Base-by-base conservation (phyloP, 495 filamentous ascomycete species). In the Lophiostoma macrostomum region DNA sequence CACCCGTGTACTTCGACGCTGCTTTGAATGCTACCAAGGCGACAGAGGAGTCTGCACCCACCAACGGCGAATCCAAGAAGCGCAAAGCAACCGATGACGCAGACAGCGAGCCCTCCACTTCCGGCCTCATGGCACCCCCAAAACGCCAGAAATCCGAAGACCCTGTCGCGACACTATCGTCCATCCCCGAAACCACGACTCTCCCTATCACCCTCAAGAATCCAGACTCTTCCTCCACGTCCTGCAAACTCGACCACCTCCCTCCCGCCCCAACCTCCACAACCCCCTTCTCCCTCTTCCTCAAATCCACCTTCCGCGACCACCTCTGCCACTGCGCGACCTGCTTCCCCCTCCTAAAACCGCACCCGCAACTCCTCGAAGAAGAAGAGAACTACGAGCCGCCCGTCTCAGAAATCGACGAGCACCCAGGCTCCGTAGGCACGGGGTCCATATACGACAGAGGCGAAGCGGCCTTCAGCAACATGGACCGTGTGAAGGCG, bases 301-400 rank as follows among this genome's bases (percentile, higher is more conserved):
- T 91, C 51, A 79, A 78, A 57, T 69, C 79, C 42, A 70, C 77
- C 66, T 97, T 96, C 80, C 85, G 90, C 61, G 73, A 82, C 30
- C 73, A 78, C 27, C 67, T 85, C 64, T 98, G 93, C 74, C 89
- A 76, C 56, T 97, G 93, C 69, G 61, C 81, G 31, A 68, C 73
- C 1, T 95, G 89, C 71, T 96, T 86, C 73, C 83, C 86, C 0
- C 73, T 80, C 24, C 80, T 98, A 4, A 67, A 71, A 0, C 67
- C 72, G 0, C 81, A 93, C 73, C 80, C 77, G 0, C 82, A 91
- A 54, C 86, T 98, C 31, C 82, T 95, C 27, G 91, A 97, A 68
- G 88, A 93, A 71, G 93, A 98, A 76, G 86, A 91, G 3, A 81
- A 78, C 22, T 97, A 98, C 70, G 87, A 95, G 53, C 93, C 91